Percentiles rank a stretch among this genome's conserved stretches.
Evolutionary conservation across 2,329 filamentous ascomycete species (phyloP).

Genomic region (Microsporum audouinii): DNA sequence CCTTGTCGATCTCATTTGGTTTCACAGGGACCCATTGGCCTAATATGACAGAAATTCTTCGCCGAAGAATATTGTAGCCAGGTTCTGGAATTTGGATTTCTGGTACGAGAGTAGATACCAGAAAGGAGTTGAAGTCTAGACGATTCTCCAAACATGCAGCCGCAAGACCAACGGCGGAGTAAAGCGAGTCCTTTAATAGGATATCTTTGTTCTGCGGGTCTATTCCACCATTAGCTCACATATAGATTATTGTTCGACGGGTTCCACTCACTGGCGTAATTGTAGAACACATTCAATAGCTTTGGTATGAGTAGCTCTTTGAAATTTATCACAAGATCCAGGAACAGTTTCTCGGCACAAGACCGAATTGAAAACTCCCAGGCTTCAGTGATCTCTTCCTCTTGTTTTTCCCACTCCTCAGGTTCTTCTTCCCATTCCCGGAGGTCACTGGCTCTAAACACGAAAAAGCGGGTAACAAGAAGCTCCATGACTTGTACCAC

Average conservation of each 20-base stretch:
- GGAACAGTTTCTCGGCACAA: slow-evolving; percentile 85
- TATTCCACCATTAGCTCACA: slow-evolving; percentile 17
- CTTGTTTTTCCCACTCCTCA: slow-evolving; percentile 86
- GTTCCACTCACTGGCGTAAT: slow-evolving; percentile 53
- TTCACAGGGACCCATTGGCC: slow-evolving; percentile 82
- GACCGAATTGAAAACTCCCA: slow-evolving; percentile 89
- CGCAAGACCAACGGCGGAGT: slow-evolving; percentile 80
- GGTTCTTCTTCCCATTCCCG: slow-evolving; percentile 89
- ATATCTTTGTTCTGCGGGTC: slow-evolving; percentile 55
- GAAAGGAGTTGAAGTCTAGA: slow-evolving; percentile 73
- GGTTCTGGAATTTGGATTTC: slow-evolving; percentile 61
- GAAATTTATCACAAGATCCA: slow-evolving; percentile 82
- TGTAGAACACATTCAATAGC: slow-evolving; percentile 70
- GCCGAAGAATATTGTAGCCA: slow-evolving; percentile 69
- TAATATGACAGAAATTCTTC: slow-evolving; percentile 77
- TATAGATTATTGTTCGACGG: slow-evolving; percentile 13
- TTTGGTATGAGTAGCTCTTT: slow-evolving; percentile 70
- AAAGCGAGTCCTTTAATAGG: slow-evolving; percentile 83
- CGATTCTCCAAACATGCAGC: slow-evolving; percentile 61
- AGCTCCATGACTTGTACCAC: slow-evolving; percentile 72
- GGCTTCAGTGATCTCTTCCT: slow-evolving; percentile 71
- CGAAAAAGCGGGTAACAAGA: slow-evolving; percentile 76
- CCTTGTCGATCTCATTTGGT: slow-evolving; percentile 54
- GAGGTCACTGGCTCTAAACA: slow-evolving; percentile 74
- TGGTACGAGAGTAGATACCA: slow-evolving; percentile 60